Conservation (phyloP, 1,284 basidiomycete species). For the Tilletia horrida region DNA sequence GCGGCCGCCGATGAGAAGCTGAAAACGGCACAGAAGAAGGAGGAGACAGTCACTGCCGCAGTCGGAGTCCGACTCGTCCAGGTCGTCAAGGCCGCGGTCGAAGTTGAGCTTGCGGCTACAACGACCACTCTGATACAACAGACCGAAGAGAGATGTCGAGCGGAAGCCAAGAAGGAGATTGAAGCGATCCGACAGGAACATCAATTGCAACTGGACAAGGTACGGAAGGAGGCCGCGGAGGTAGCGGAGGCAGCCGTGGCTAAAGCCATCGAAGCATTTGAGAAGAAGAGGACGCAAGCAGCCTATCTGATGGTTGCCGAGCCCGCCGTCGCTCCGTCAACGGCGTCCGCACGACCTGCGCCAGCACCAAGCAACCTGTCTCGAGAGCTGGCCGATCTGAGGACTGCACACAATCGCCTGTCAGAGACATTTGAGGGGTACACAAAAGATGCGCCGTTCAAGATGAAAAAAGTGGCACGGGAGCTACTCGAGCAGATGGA, state of each 20-base stretch:
- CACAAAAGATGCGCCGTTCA: no score
- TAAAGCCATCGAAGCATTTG: slow-evolving; percentile 5
- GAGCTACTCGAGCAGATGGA: no score
- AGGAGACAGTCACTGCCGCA: not conserved
- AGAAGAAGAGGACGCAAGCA: not conserved
- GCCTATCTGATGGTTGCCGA: not conserved
- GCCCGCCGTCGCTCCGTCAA: not conserved
- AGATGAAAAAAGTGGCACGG: no score
- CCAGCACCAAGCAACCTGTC: not conserved
- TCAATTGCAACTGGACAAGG: not conserved
- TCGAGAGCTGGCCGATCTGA: not conserved
- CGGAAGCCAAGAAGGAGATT: not conserved
- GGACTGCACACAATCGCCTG: not conserved
- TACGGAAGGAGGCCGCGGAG: slow-evolving; percentile 1
- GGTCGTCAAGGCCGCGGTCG: not conserved
- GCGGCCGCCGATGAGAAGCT: not conserved
- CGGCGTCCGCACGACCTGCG: not conserved
- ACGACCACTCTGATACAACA: not conserved
- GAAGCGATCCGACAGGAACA: not conserved
- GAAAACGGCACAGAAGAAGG: not conserved
- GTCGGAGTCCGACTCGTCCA: not conserved
- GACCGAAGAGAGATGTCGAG: not conserved
- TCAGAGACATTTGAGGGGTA: not conserved
- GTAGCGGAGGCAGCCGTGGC: slow-evolving; percentile 8
- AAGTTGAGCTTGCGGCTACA: not conserved